A percentile compares a stretch with the other conserved stretches of the same genome.
Evolutionary conservation across 257 asterid genomes (phyloP).

Genomic region (Thymus quinquecostatus): DNA sequence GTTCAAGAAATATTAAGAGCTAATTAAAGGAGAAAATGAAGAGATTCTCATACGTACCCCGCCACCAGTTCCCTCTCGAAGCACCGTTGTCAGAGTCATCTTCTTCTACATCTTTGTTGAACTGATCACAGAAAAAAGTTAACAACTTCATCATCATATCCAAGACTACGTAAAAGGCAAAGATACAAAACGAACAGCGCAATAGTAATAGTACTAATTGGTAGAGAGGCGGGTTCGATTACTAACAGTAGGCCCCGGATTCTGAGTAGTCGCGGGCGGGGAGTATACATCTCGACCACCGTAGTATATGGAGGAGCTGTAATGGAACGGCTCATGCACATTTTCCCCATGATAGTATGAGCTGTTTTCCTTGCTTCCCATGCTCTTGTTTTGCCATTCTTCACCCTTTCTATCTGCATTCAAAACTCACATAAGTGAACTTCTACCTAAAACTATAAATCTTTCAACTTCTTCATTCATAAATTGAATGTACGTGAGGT

Average conservation of each 20-base stretch:
- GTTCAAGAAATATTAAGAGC: not conserved
- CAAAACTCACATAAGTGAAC: not conserved
- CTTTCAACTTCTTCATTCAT: not conserved
- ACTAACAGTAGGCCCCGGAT: conserved; percentile 60
- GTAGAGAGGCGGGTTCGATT: not conserved
- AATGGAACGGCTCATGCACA: conserved; percentile 56
- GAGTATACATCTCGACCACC: conserved; percentile 85
- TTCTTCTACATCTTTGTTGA: conserved; percentile 60
- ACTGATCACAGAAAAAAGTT: conserved; percentile 31
- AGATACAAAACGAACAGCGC: too few relatives aligned
- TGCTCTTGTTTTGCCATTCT: conserved; percentile 44
- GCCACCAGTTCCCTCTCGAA: conserved; percentile 95
- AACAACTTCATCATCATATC: too few relatives aligned
- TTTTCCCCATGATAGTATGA: conserved; percentile 59
- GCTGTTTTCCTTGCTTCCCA: conserved; percentile 43
- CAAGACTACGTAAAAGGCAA: not conserved
- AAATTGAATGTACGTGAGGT: too few relatives aligned
- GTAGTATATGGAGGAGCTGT: conserved; percentile 85
- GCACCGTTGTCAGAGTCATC: conserved; percentile 70
- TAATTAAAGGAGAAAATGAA: too few relatives aligned
- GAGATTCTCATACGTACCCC: conserved; percentile 41
- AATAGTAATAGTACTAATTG: too few relatives aligned
- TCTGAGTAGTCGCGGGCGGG: conserved; percentile 58
- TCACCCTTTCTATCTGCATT: conserved; percentile 36
- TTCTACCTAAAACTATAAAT: not conserved